Evolutionary conservation across 2,329 filamentous ascomycete genomes (phyloP).

Genomic region (Xylaria arbuscula): DNA sequence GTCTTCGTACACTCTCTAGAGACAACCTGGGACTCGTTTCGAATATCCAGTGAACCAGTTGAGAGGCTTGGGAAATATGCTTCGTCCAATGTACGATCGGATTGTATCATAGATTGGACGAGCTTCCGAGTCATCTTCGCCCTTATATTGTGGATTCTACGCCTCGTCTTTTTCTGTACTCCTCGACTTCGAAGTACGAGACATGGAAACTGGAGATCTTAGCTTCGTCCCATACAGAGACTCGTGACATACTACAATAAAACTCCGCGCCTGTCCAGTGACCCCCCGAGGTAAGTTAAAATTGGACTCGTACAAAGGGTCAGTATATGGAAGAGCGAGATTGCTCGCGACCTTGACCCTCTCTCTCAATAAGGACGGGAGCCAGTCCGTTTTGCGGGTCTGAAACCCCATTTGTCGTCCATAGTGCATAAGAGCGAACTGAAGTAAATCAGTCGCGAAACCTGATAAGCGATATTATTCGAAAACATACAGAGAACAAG

Average conservation of each 20-base stretch:
- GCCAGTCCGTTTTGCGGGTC: too few relatives aligned
- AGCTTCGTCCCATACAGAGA: background rate
- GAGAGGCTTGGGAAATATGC: slow-evolving; percentile 30
- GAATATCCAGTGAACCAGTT: background rate
- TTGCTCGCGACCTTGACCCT: background rate
- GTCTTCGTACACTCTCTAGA: slow-evolving; percentile 8
- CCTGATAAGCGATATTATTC: background rate
- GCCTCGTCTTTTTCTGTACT: background rate
- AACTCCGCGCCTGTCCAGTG: background rate
- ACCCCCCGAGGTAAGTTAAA: background rate
- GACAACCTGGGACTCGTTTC: slow-evolving; percentile 26
- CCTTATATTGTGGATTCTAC: background rate
- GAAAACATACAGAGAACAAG: slow-evolving; percentile 3
- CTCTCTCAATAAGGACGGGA: background rate
- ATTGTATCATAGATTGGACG: background rate
- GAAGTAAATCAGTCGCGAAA: background rate
- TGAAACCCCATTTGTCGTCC: background rate
- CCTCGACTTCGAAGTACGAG: background rate
- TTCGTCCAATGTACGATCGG: slow-evolving; percentile 32
- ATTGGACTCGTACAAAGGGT: slow-evolving; percentile 5
- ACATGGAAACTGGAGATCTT: slow-evolving; percentile 13
- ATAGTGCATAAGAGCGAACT: background rate
- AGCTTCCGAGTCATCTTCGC: too few relatives aligned
- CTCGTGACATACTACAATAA: slow-evolving; percentile 12
- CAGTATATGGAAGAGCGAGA: background rate